A percentile compares a stretch with the other conserved stretches of the same genome.
Conservation (phyloP, 2,329 filamentous ascomycete genomes). For the Fusarium transvaalense region DNA sequence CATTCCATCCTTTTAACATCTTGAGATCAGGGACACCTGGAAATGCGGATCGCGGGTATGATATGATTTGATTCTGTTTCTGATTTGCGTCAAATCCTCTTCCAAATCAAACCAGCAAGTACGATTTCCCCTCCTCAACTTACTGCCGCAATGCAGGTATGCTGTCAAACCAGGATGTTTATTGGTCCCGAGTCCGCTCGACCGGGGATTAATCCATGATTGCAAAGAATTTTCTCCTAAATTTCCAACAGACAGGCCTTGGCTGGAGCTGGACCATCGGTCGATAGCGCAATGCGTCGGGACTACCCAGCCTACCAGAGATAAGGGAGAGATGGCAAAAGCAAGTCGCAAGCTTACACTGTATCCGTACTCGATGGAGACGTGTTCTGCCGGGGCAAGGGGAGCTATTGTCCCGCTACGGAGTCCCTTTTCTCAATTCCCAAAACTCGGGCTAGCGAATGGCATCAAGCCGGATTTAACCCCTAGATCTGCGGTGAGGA, state of each 20-base stretch:
- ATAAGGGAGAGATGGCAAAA: conserved; percentile 36
- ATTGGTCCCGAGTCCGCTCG: conserved; percentile 15
- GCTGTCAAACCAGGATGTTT: conserved; percentile 12
- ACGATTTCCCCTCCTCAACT: conserved; percentile 14
- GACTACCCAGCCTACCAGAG: conserved; percentile 23
- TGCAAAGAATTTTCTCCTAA: conserved; percentile 22
- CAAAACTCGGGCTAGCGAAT: conserved; percentile 44
- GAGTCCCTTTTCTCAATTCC: conserved; percentile 34
- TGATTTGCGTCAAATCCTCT: conserved; percentile 33
- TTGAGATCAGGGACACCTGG: conserved; percentile 23
- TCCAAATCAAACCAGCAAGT: conserved; percentile 16
- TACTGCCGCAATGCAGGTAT: not conserved
- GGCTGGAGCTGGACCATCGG: conserved; percentile 20
- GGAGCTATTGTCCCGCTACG: conserved; percentile 29
- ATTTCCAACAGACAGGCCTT: conserved; percentile 17
- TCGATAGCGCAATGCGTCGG: conserved; percentile 27
- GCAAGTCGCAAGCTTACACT: conserved; percentile 28
- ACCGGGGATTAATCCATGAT: conserved; percentile 25
- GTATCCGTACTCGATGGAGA: conserved; percentile 28
- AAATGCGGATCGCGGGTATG: conserved; percentile 8
- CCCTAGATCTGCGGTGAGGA: conserved; percentile 42
- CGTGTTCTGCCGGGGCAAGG: conserved; percentile 40
- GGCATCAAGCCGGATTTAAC: conserved; percentile 39
- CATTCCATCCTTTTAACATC: conserved; percentile 32
- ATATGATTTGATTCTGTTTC: conserved; percentile 19